Base-by-base conservation (phyloP, 2,329 filamentous ascomycete genomes). In the Mycosphaerella sp. region DNA sequence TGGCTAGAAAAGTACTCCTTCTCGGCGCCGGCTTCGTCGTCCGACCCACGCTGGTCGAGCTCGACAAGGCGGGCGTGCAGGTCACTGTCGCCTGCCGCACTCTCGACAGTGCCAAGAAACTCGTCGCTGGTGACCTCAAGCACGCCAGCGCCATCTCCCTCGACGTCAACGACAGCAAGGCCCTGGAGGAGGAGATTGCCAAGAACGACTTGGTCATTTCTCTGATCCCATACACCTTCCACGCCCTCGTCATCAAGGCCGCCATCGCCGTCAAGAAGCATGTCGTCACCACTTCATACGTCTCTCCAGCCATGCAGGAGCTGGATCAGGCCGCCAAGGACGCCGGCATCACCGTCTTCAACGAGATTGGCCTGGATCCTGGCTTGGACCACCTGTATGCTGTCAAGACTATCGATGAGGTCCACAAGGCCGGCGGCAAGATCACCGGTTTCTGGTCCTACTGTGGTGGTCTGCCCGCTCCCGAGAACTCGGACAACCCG, bases 291-390 rank as follows among this genome's bases (percentile, higher is more conserved):
- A 96, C 92, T 31, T 89, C 84, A 62, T 97, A 97, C 70, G 87
- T 95, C 59, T 95, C 88, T 4, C 89, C 89, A 3, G 88, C 89
- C 61, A 96, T 96, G 90, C 74, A 85, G 75, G 92, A 91, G 77
- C 83, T 97, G 48, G 86, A 96, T 67, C 78, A 84, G 65, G 77
- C 86, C 65, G 83, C 81, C 71, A 95, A 95, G 80, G 87, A 86
- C 59, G 92, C 92, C 14, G 91, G 90, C 58, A 96, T 96, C 70
- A 95, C 89, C 9, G 91, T 96, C 69, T 91, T 96, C 87, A 96
- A 97, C 75, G 92, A 97, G 80, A 95, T 95, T 69, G 89, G 89
- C 58, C 72, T 78, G 42, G 84, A 87, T 71, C 84, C 84, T 29
- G 84, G 85, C 69, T 82, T 89, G 62, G 85, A 89, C 69, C 84